Base-by-base conservation (phyloP, 331 rosid genomes). In the Cydonia oblonga region DNA sequence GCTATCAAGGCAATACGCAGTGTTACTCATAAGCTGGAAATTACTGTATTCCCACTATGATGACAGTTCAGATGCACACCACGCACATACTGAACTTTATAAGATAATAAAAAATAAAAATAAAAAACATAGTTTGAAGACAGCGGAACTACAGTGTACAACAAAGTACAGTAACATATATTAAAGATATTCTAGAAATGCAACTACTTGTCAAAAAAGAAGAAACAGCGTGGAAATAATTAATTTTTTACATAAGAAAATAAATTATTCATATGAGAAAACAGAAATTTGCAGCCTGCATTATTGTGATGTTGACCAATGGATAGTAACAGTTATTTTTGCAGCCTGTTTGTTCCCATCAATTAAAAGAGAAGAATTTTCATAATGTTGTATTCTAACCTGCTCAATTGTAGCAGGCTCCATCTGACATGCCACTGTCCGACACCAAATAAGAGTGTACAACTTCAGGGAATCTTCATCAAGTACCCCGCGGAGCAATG, bases 351-450 rank as follows among this genome's bases (percentile, higher is more conserved):
- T 32, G 64, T 57, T 54, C 54, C 49, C 66, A 23, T 71, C 66
- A 71, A 28, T 38, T 25, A 30, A 58, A 58, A 32, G 65, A n/a
- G 49, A 33, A 54, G 35, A 56, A 9, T 33, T 33, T 52, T 40
- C 60, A 35, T 12, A 10, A 33, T 75, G 70, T 40, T 61, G 19
- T 16, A 6, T 49, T 49, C 54, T 68, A 68, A 91, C 99, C 96
- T 88, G 96, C 84, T 89, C 96, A 68, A 84, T 71, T 71, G 71
- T 68, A 32, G 89, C 87, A 72, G 87, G 89, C 83, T 87, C 93
- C 99, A 95, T 95, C 86, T 95, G 99, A 79, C 97, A 90, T 58
- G 99, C 86, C 83, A 95, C 77, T 30, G 97, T 87, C 66, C 92
- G 84, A 52, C 90, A 88, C 97, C 99, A 95, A 74, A 95, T 91